A percentile compares a stretch with the other conserved stretches of the same genome.
Conservation (phyloP, 2,329 filamentous ascomycete genomes). For the Pezicula radicicola region DNA sequence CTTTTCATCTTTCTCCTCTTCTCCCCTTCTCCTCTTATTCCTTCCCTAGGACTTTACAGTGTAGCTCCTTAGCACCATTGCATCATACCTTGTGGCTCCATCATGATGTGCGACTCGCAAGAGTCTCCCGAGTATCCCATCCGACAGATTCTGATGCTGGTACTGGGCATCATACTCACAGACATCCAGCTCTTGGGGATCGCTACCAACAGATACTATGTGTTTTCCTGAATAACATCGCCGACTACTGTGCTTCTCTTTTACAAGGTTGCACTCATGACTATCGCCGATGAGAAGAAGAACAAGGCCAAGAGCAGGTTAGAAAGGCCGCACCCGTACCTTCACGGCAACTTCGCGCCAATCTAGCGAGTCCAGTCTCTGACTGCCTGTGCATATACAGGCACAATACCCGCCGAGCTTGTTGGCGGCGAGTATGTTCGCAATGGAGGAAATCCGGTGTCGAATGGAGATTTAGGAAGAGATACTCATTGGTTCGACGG, state of each 20-base stretch:
- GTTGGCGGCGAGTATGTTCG: slow-evolving; percentile 68
- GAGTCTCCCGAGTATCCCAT: background rate
- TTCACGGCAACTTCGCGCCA: slow-evolving; percentile 69
- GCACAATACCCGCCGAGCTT: slow-evolving; percentile 61
- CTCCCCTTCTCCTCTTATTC: too few relatives aligned
- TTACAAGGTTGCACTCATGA: background rate
- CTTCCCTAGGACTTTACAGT: too few relatives aligned
- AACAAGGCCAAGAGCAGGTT: slow-evolving; percentile 13
- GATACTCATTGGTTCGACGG: slow-evolving; percentile 75
- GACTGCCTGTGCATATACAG: slow-evolving; percentile 54
- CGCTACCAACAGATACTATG: background rate
- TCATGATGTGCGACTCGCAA: background rate
- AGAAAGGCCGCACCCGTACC: slow-evolving; percentile 38
- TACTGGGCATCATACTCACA: background rate
- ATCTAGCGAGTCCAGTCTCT: slow-evolving; percentile 52
- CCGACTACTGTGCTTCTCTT: background rate
- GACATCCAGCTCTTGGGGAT: background rate
- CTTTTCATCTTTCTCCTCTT: too few relatives aligned
- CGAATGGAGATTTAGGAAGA: slow-evolving; percentile 55
- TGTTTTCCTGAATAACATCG: background rate
- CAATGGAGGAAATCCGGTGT: slow-evolving; percentile 67
- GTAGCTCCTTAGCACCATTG: background rate
- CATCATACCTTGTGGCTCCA: background rate
- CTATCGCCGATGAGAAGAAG: slow-evolving; percentile 13
- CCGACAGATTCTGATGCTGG: background rate